Evolutionary conservation across 2,329 filamentous ascomycete genomes (phyloP).

Genomic region (Madurella fahalii): DNA sequence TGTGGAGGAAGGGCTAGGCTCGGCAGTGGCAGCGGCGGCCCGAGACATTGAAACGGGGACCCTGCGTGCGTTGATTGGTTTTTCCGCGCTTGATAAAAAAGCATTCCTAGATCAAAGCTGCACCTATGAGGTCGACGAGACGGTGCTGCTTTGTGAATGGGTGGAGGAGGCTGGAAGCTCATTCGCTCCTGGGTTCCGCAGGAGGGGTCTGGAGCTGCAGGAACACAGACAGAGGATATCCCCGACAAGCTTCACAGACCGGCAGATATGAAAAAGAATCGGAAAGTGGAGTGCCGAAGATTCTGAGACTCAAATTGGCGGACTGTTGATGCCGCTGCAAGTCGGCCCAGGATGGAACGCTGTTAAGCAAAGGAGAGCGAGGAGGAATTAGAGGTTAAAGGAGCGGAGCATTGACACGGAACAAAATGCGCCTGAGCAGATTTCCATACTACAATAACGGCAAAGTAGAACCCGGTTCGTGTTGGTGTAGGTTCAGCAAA

Average conservation of each 20-base stretch:
- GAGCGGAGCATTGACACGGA: not conserved
- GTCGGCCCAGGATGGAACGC: not conserved
- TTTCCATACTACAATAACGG: too few species aligned
- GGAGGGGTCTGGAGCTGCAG: not conserved
- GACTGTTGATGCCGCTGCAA: not conserved
- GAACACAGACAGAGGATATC: not conserved
- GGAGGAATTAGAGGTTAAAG: not conserved
- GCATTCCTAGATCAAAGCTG: too few species aligned
- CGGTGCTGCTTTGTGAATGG: not conserved
- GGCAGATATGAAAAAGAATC: not conserved
- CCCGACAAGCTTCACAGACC: not conserved
- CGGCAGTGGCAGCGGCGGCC: not conserved
- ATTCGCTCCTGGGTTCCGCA: not conserved
- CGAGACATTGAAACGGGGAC: not conserved
- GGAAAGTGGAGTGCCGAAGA: not conserved
- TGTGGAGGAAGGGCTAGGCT: not conserved
- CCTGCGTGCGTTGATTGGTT: too few species aligned
- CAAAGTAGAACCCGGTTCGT: too few species aligned
- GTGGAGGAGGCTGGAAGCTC: not conserved
- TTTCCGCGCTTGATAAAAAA: too few species aligned
- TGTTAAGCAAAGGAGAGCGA: not conserved
- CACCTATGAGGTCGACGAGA: not conserved
- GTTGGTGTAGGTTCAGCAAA: too few species aligned
- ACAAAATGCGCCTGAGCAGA: too few species aligned
- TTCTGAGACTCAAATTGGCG: not conserved